Evolutionary conservation across 2,329 filamentous ascomycete genomes (phyloP), one percentile per base, ranked within the genome.

Genomic region (Capronia americana): DNA sequence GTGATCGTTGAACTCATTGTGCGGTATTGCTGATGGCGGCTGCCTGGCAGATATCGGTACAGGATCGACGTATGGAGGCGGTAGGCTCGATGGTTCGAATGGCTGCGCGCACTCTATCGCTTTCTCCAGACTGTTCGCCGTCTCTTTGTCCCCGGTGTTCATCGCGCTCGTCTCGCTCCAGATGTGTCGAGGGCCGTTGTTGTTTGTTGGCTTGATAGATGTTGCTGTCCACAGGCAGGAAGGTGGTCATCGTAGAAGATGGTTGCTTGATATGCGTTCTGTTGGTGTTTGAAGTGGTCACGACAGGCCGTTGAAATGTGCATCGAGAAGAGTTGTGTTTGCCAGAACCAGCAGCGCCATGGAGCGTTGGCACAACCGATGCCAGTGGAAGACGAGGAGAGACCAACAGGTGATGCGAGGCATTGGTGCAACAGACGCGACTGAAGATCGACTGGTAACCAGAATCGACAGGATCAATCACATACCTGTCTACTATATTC

Each of bases 51-150:
- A 17, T 23, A 50, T 50, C 7, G 46, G 46, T 50, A 50, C 1
- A 14, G 46, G 46, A 24, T 23, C n/a, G n/a, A 50, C 46, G n/a
- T 50, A 50, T 50, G 46, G 46, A 20, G 46, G 46, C 11, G 46
- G 46, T 20, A 51, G 14, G 20, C 24, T 28, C 48, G 23, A 17
- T 51, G 48, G 48, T 28, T 17, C 23, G 3, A 7, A 26, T 2
- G 8, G 48, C 14, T 26, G 48, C 24, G 26, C 23, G 8, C 20
- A 12, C 8, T 51, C 20, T 10, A 12, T 51, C 20, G 24, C 24
- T 17, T 23, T 51, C 48, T 51, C 48, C 20, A 51, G 20, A 17
- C 6, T 14, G 20, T 24, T 26, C 3, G 7, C 12, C 7, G 20
- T 51, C 20, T 51, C 23, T 51, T 26, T 51, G 20, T 51, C 48